Evolutionary conservation across 495 filamentous ascomycete genomes (phyloP).

Genomic region (Podospora comata): DNA sequence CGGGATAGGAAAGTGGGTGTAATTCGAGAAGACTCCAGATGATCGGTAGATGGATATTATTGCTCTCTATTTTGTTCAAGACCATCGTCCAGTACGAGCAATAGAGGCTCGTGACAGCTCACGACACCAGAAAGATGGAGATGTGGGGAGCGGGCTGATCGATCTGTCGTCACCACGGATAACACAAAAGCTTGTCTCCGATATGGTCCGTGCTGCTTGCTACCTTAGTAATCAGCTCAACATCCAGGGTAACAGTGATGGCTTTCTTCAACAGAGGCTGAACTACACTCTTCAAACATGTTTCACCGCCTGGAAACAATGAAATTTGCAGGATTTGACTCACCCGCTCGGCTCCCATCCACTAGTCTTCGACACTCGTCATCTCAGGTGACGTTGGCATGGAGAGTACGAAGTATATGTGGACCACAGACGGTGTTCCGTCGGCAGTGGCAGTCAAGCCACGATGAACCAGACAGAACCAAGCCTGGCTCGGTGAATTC

Average conservation of each 20-base stretch:
- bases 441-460: not conserved
- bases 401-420: not conserved
- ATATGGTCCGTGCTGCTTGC: not conserved
- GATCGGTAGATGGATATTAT: too few species aligned
- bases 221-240: not conserved
- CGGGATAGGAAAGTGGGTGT: not conserved
- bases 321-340: not conserved
- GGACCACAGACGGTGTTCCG: not conserved
- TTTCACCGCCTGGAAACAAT: not conserved
- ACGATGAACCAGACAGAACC: not conserved
- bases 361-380: not conserved
- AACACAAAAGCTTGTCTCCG: not conserved
- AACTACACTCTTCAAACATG: not conserved
- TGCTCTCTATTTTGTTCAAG: too few species aligned
- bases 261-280: not conserved
- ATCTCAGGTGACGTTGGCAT: not conserved
- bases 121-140: not conserved
- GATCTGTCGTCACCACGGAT: not conserved
- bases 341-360: not conserved
- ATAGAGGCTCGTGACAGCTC: not conserved
- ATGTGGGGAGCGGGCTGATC: not conserved
- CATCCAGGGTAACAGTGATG: not conserved
- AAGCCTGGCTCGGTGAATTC: not conserved
- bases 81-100: not conserved
- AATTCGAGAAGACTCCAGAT: not conserved